Base-by-base conservation (phyloP, 345 rosid genomes). In the Gynandropsis gynandra region DNA sequence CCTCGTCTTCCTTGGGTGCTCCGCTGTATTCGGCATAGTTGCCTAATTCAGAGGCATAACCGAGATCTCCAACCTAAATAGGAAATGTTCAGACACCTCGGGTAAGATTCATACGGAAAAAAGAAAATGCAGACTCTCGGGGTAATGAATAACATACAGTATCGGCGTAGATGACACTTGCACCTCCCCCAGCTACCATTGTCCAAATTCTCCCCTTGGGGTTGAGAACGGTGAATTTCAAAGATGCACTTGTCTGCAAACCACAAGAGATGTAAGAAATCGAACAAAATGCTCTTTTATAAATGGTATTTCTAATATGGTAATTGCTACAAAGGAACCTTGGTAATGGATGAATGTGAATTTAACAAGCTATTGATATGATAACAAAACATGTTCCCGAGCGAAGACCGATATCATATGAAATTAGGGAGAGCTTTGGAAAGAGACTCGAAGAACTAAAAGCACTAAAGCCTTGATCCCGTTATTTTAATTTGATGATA, bases 181-280 rank as follows among this genome's bases (percentile, higher is more conserved):
- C 98, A 67, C 98, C 98, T 40, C 98, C 96, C 54, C 98, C 96
- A 57, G 95, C 95, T 8, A 87, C 98, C 96, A 83, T 82, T 37
- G 87, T 84, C 96, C 96, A 87, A 65, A 92, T 92, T 63, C 93
- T 53, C 42, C 96, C 96, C 66, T 76, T 75, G 39, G 98, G 96
- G 64, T 92, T 92, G 75, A 92, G 59, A 74, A 92, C 89, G 0
- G 95, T 92, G 74, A 87, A 87, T 69, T 87, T 92, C 80, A 92
- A 75, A 27, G 98, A 87, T 50, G 98, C 93, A 71, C 95, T 87
- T 29, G 96, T 92, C 98, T 90, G 80, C 71, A 73, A 66, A 41
- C n/a, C 34, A 63, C 34, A 50, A 27, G 32, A 58, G 15, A 19
- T 5, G 29, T 24, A 24, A 24, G 29, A 24, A 24, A 24, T 5